Evolutionary conservation across 108 stramenopile genomes (phyloP).

Genomic region (Cylindrotheca fusiformis): DNA sequence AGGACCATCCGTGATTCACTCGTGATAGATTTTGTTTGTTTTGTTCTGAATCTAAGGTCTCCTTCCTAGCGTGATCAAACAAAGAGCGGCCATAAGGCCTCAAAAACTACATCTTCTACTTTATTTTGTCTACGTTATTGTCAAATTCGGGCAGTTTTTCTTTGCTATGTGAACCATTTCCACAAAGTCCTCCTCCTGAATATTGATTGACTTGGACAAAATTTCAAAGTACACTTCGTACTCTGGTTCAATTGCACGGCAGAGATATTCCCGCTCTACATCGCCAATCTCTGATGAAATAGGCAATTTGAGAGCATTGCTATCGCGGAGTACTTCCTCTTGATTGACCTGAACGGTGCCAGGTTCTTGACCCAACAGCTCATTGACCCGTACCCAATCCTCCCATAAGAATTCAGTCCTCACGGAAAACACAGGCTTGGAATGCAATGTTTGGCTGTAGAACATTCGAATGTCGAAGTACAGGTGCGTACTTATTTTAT

Average conservation of each 20-base stretch:
- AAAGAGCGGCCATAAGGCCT: too few relatives aligned
- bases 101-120: too few relatives aligned
- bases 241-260: slow-evolving; percentile 39
- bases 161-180: slow-evolving; percentile 6
- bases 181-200: slow-evolving; percentile 29
- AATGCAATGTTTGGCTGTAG: slow-evolving; percentile 5
- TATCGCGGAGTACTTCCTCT: slow-evolving; percentile 15
- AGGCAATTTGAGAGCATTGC: slow-evolving; percentile 19
- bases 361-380: slow-evolving; percentile 25
- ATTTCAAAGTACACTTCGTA: slow-evolving; percentile 44
- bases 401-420: slow-evolving; percentile 52
- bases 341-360: neutral
- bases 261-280: slow-evolving; percentile 25
- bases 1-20: too few relatives aligned
- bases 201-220: slow-evolving; percentile 35
- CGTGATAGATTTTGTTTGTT: too few relatives aligned
- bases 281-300: slow-evolving; percentile 29
- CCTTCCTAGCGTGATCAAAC: too few relatives aligned
- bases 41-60: too few relatives aligned
- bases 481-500: slow-evolving; percentile 33
- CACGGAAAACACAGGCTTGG: slow-evolving; percentile 8
- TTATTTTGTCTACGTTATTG: too few relatives aligned
- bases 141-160: slow-evolving; percentile 25
- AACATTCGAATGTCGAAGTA: slow-evolving; percentile 40
- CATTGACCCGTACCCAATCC: slow-evolving; percentile 53